Evolutionary conservation across 768 basidiomycete genomes (phyloP), one percentile per base, ranked within the genome.

Genomic region (Phylloporus sp.): DNA sequence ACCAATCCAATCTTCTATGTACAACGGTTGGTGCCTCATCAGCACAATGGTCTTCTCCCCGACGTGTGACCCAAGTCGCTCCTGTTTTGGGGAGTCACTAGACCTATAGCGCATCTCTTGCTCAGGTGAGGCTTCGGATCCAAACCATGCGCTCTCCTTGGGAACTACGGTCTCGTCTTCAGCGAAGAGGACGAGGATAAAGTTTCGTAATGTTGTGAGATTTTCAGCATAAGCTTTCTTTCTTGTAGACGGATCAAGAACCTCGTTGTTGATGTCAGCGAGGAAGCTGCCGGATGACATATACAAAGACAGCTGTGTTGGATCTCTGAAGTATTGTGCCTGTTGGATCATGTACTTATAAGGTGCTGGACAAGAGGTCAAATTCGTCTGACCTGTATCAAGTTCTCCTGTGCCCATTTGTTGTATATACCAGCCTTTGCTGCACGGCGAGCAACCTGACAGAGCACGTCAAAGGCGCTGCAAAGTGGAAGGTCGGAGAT

Each of bases 301-400:
- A 60, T 92, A 93, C 1, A 67, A 62, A 6, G 73, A 72, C 27
- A 88, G 68, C 36, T 80, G 80, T 15, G 64, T 65, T 9, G 86
- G 82, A 68, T 94, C 91, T 22, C 91, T 84, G 70, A 76, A 94
- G 62, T 93, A 94, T 64, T 94, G 91, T 1, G 91, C 91, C 88
- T 92, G 57, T 15, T 9, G 32, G 16, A 34, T 28, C 29, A 44
- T 36, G 23, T 54, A 55, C 44, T 16, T 40, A 50, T 28, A 28
- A 41, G 22, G 16, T 18, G 20, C 10, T 42, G 20, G 9, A 47
- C 46, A 29, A 31, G 22, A 0, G 12, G 28, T 52, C 27, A 27
- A 35, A 48, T 29, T 51, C 22, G 20, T 20, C 56, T 20, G 47
- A 87, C 89, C 76, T 88, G 87, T 26, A 94, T 69, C 40, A 91